These are phyloP conservation scores for Blumeriella jaapii DNA, from an alignment of 2,329 filamentous ascomycete species.

Conservation along the genomic window DNA sequence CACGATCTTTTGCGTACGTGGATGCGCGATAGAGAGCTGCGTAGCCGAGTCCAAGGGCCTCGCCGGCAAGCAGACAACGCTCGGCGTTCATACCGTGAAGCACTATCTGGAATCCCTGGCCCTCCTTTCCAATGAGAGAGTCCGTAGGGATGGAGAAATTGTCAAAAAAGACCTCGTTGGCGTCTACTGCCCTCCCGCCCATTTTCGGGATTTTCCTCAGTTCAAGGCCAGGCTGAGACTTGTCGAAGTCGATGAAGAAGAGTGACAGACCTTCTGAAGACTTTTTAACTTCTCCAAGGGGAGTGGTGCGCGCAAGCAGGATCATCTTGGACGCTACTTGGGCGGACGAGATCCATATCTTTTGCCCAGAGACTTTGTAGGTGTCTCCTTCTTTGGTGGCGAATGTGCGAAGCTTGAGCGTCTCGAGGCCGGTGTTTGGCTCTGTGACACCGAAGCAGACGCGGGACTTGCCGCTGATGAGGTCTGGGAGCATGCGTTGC, in stretches of 20 bases:
- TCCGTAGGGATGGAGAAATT: conserved; percentile 55
- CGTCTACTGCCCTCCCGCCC: conserved; percentile 72
- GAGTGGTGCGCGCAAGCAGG: conserved; percentile 64
- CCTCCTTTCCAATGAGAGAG: conserved; percentile 58
- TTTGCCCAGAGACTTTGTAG: conserved; percentile 65
- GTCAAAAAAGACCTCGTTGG: conserved; percentile 83
- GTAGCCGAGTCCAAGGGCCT: conserved; percentile 71
- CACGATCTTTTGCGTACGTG: conserved; percentile 52
- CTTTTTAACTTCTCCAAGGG: conserved; percentile 53
- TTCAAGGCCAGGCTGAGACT: conserved; percentile 35
- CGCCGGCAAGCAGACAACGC: conserved; percentile 62
- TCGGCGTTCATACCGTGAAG: conserved; percentile 75
- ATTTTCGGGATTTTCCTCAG: conserved; percentile 72
- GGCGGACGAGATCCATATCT: conserved; percentile 83
- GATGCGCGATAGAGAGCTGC: conserved; percentile 52
- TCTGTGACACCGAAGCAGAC: conserved; percentile 81
- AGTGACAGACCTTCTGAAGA: conserved; percentile 66
- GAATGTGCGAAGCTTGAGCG: conserved; percentile 54
- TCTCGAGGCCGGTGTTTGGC: conserved; percentile 70
- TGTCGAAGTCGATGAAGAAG: conserved; percentile 70
- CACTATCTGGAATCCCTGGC: conserved; percentile 68
- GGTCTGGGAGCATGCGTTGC: conserved; percentile 51
- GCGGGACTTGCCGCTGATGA: conserved; percentile 60
- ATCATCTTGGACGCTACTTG: conserved; percentile 79
- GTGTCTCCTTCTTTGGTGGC: conserved; percentile 48